Evolutionary conservation across 352 stramenopile genomes (phyloP), one percentile per base, ranked within the genome.

Genomic region (Globisporangium paddicum): DNA sequence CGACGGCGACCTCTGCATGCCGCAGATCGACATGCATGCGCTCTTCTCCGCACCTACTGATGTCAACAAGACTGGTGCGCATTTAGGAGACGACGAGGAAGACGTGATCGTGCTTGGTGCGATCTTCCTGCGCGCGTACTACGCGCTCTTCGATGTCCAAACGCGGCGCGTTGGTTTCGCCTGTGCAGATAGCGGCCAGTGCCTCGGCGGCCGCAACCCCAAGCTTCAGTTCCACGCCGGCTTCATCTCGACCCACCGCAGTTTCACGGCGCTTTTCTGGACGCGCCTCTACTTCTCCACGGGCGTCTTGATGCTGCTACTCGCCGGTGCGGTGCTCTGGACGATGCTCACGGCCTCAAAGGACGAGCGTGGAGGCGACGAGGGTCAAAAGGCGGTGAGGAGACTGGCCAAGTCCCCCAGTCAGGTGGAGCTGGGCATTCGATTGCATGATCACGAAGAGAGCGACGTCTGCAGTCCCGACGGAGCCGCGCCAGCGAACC

Each of bases 101-200:
- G 61, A 73, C 14, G 71, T 82, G 40, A 64, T 85, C 42, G 71
- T 90, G 32, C 69, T 90, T 5, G 80, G 80, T 18, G 73, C 78
- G 16, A 69, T 84, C 28, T 90, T 90, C 62, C 40, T 90, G 49
- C 77, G 80, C 26, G 63, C 77, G n/a, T 88, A 88, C 50, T 90
- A 90, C 64, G 75, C 75, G 18, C 66, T 69, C 40, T 90, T 90
- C 58, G 75, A 90, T 61, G 75, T 71, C 9, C 60, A 72, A 11
- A 38, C 52, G 9, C 60, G 65, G 14, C 68, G 57, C 3, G 66
- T 90, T 11, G 60, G 73, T 1, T 84, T 90, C 41, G 80, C 77
- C 11, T 90, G 80, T 9, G 38, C 28, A 7, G 35, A 14, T 26
- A 35, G 46, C 0, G 66, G 60, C 26, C 37, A 48, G 14, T 85